Evolutionary conservation across 495 filamentous ascomycete species (phyloP).

Genomic region (Filosporella fistucella): DNA sequence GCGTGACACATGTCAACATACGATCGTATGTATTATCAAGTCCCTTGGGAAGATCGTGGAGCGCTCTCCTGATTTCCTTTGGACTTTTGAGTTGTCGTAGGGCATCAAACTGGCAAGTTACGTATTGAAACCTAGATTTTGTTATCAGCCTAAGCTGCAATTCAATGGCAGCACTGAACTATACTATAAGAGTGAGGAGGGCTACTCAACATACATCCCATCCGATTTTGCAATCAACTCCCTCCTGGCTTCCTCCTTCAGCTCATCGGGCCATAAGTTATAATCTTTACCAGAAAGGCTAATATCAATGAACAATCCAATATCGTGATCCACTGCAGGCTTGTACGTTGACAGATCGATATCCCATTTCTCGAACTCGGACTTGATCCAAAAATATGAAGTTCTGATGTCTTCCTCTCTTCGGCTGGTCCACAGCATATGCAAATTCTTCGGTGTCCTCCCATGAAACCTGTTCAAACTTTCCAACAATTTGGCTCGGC

Average conservation of each 20-base stretch:
- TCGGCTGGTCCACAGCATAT: constrained; percentile 26
- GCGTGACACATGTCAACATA: constrained; percentile 24
- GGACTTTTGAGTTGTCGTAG: constrained; percentile 25
- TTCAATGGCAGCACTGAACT: constrained; percentile 1
- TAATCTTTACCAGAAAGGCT: background rate
- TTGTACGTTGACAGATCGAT: constrained; percentile 3
- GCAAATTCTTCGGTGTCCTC: constrained; percentile 9
- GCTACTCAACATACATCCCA: constrained; percentile 16
- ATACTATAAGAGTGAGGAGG: no score
- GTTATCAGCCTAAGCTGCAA: background rate
- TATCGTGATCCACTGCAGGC: constrained; percentile 18
- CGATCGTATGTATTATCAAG: constrained; percentile 35
- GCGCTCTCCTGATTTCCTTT: constrained; percentile 16
- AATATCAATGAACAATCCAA: constrained; percentile 15
- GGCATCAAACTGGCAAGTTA: constrained; percentile 33
- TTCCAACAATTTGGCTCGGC: background rate
- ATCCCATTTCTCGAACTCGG: background rate
- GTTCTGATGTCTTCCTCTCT: constrained; percentile 22
- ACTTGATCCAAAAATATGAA: background rate
- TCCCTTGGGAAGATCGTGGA: constrained; percentile 27
- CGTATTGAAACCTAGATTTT: constrained; percentile 30
- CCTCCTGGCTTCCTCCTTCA: constrained; percentile 7
- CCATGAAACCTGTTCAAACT: background rate
- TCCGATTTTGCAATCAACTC: constrained; percentile 6
- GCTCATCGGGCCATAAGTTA: constrained; percentile 3